A percentile compares a stretch with the other conserved stretches of the same genome.
Conservation (phyloP, 2,329 filamentous ascomycete species). For the Talaromyces sp. region DNA sequence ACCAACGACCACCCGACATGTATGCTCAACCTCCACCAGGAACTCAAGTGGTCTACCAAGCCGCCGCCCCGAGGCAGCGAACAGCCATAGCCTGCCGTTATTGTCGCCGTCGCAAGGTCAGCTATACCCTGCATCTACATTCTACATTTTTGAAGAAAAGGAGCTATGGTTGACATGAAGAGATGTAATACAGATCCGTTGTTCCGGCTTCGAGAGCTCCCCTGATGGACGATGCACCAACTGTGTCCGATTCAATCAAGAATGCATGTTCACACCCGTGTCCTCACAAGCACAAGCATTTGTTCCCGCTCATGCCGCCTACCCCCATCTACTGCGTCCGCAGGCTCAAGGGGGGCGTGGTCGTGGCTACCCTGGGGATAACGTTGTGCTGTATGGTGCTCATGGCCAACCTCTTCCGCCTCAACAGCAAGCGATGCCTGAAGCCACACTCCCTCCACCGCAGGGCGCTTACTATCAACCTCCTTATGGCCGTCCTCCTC, state of each 20-base stretch:
- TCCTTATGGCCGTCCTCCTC: constrained; percentile 28
- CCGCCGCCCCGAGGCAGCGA: constrained; percentile 46
- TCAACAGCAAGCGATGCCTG: constrained; percentile 38
- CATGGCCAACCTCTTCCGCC: constrained; percentile 47
- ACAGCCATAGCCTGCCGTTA: constrained; percentile 51
- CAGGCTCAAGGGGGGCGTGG: constrained; percentile 26
- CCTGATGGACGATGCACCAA: constrained; percentile 68
- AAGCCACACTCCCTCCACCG: constrained; percentile 36
- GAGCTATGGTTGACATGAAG: neutral
- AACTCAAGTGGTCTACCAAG: constrained; percentile 39
- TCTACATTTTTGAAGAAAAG: neutral
- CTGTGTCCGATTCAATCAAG: constrained; percentile 67
- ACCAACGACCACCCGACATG: constrained; percentile 37
- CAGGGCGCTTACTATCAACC: constrained; percentile 37
- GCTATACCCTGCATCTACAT: constrained; percentile 14
- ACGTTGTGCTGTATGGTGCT: constrained; percentile 44
- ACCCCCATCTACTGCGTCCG: constrained; percentile 47
- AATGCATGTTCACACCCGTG: constrained; percentile 72
- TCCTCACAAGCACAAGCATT: constrained; percentile 70
- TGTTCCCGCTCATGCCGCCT: constrained; percentile 66
- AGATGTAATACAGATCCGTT: constrained; percentile 58
- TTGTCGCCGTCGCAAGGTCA: constrained; percentile 49
- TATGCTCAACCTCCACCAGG: constrained; percentile 33
- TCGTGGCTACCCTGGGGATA: constrained; percentile 32
- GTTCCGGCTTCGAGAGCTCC: constrained; percentile 68